phyloP scores from a whole-genome alignment of 1,284 basidiomycete genomes.

The Megacollybia platyphylla region DNA sequence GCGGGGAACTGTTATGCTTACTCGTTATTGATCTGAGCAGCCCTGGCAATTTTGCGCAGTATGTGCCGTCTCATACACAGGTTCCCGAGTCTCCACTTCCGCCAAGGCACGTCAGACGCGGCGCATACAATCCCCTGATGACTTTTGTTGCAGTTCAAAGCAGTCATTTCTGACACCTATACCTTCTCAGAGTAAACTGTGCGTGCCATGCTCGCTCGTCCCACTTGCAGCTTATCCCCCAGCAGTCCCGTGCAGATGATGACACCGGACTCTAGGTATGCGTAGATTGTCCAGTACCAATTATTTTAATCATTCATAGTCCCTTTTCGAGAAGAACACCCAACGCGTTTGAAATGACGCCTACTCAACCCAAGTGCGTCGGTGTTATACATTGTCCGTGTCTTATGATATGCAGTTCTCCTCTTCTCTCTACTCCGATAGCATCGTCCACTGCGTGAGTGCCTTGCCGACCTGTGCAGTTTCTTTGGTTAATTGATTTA shows the following conservation, averaged over 20 bases:
- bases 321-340: conserved; percentile 2
- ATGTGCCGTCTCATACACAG: conserved; percentile 21
- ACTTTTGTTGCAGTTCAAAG: conserved; percentile 6
- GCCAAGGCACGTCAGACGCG: conserved; percentile 20
- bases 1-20: conserved; percentile 7
- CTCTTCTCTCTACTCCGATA: not conserved
- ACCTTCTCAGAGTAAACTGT: conserved; percentile 10
- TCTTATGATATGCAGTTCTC: not conserved
- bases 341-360: not conserved
- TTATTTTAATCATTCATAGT: not conserved
- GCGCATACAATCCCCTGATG: not conserved
- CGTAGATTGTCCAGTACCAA: not conserved
- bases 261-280: conserved; percentile 37
- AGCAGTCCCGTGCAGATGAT: conserved; percentile 25
- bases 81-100: conserved; percentile 30
- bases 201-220: conserved; percentile 4
- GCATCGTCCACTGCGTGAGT: not conserved
- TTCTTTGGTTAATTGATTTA: conserved; percentile 4
- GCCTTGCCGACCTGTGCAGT: not conserved
- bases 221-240: conserved; percentile 7
- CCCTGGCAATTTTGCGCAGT: conserved; percentile 34
- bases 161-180: not conserved
- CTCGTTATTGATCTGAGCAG: conserved; percentile 15
- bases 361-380: not conserved
- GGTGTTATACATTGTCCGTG: not conserved